Evolutionary conservation across 1,284 basidiomycete species (phyloP), one percentile per base, ranked within the genome.

Genomic region (Athelia psychrophila): DNA sequence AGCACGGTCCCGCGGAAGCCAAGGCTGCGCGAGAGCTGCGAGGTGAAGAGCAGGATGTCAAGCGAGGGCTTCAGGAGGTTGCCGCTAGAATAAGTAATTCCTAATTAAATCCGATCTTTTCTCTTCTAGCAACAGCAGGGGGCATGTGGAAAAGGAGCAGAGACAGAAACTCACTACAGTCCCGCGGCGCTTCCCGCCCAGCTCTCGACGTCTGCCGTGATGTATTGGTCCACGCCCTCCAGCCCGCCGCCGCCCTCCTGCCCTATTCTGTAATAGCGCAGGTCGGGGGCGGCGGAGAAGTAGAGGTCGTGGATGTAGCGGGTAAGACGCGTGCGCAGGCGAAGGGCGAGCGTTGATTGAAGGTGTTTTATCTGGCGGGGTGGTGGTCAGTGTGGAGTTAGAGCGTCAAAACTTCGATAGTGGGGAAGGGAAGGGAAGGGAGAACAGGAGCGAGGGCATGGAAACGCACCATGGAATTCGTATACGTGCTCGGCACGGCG

Each of bases 281-380:
- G 69, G 53, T 88, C 66, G 3, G 88, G 88, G 2, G 80, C 71
- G 0, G 84, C 75, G 2, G 85, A 90, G 50, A 97, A 80, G 68
- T 99, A 98, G 9, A 98, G 78, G 63, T 98, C 95, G 64, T 96
- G 91, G 0, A 91, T 88, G 67, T 98, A 98, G 40, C 93, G 84
- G 0, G 93, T 95, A 30, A 99, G 76, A 9, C 92, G 85, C 0
- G 93, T 95, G 44, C 95, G 80, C 63, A 98, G 83, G 4, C 86
- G 80, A 12, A 97, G 78, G 0, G 94, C 85, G 2, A 99, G 80
- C 58, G 92, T 93, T n/a, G 88, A 84, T 71, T 98, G 95, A 0
- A 98, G 77, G 67, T 93, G 92, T 19, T 90, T 87, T 54, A 97
- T 91, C 92, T 93, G 55, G n/a, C 36, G n/a, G n/a, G n/a, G 47